phyloP scores from a whole-genome alignment of 208 protist genomes.

The Trypanosomatidae sp. region DNA sequence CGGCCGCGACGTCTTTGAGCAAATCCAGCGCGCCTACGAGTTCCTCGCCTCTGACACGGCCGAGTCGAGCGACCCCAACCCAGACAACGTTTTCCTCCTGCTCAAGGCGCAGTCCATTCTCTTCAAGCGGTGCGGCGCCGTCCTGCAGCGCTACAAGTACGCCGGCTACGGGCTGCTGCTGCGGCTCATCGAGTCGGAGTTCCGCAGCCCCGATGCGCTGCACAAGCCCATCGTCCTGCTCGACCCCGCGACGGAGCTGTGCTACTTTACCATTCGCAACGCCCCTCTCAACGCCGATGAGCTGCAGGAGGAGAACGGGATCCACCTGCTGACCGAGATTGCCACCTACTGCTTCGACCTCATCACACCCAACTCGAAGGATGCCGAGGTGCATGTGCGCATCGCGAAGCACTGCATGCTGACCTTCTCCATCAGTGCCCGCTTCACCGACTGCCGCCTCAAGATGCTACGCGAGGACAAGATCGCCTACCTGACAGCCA shows the following conservation, averaged over 20 bases:
- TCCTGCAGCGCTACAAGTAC: conserved; percentile 93
- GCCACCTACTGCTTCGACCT: conserved; percentile 74
- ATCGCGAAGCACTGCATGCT: conserved; percentile 72
- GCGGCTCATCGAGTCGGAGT: conserved; percentile 73
- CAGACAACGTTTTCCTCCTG: conserved; percentile 67
- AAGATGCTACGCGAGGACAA: conserved; percentile 48
- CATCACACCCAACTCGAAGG: conserved; percentile 46
- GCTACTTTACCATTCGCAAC: conserved; percentile 89
- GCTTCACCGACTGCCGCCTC: conserved; percentile 73
- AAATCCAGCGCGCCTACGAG: conserved; percentile 90
- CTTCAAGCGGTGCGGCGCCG: conserved; percentile 78
- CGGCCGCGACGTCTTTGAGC: conserved; percentile 93
- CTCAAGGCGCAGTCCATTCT: conserved; percentile 93
- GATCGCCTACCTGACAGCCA: conserved; percentile 60
- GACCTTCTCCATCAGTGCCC: conserved; percentile 71
- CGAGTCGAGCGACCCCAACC: conserved; percentile 42
- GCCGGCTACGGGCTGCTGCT: conserved; percentile 93
- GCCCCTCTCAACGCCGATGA: conserved; percentile 94
- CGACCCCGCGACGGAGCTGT: conserved; percentile 83
- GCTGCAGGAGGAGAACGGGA: conserved; percentile 90
- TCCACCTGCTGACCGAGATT: conserved; percentile 71
- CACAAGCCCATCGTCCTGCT: conserved; percentile 72
- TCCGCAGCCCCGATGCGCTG: conserved; percentile 61
- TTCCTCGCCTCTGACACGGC: conserved; percentile 51
- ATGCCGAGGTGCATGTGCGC: conserved; percentile 50